A percentile compares a stretch with the other conserved stretches of the same genome.
These are phyloP conservation scores for Silene conica DNA, from an alignment of 148 eudicot genomes.

Conservation along the genomic window DNA sequence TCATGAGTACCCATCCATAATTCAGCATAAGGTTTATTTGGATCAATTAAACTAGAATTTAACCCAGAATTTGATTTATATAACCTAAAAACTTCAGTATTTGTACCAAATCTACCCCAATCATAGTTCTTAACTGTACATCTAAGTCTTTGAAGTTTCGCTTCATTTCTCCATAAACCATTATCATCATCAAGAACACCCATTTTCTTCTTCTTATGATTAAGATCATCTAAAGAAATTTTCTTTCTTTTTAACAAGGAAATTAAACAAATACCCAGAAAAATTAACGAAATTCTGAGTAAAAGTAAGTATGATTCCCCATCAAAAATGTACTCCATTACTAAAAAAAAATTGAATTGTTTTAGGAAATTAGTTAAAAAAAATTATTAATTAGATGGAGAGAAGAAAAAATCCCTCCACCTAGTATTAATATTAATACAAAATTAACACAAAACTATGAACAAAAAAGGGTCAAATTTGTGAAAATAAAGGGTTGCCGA, in stretches of 20 bases:
- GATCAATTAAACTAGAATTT: constrained; percentile 30
- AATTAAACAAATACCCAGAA: constrained; percentile 27
- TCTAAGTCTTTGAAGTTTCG: constrained; percentile 40
- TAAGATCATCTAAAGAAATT: constrained; percentile 1
- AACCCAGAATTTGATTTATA: constrained; percentile 45
- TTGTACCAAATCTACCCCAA: constrained; percentile 69
- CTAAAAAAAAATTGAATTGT: background rate
- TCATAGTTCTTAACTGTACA: constrained; percentile 73
- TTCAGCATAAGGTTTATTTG: constrained; percentile 63
- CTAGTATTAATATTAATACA: background rate
- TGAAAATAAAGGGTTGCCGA: background rate
- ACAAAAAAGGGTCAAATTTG: background rate
- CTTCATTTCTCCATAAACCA: constrained; percentile 14
- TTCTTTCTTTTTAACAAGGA: constrained; percentile 22
- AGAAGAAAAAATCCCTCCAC: constrained; percentile 18
- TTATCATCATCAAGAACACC: constrained; percentile 20
- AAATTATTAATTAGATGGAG: background rate
- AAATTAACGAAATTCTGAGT: constrained; percentile 24
- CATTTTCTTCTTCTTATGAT: constrained; percentile 25
- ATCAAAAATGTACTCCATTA: constrained; percentile 20
- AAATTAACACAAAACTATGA: background rate
- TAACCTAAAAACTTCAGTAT: constrained; percentile 60
- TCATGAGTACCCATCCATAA: constrained; percentile 99
- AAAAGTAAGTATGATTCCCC: constrained; percentile 26
- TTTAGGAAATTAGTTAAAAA: background rate